Base-by-base conservation (phyloP, 768 basidiomycete species). In the Kwoniella sp. region DNA sequence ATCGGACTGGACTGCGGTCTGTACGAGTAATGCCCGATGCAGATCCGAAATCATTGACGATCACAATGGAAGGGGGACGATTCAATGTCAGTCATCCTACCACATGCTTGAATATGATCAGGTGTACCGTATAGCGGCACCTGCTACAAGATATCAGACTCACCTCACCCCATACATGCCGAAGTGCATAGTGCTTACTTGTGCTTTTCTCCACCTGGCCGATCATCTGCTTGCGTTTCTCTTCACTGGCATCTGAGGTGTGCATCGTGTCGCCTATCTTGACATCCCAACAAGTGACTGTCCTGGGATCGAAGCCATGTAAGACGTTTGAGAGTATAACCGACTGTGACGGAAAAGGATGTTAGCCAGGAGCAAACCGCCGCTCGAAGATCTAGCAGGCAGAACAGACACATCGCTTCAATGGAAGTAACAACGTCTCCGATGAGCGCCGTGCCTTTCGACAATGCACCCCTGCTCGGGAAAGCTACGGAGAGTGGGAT, bases 121-220 rank as follows among this genome's bases (percentile, higher is more conserved):
- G n/a, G n/a, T n/a, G n/a, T n/a, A n/a, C n/a, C n/a, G n/a, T n/a
- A n/a, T n/a, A n/a, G n/a, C n/a, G n/a, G n/a, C n/a, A n/a, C n/a
- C n/a, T n/a, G 37, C 34, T 8, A 38, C 13, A 60, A 12, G n/a
- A n/a, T n/a, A n/a, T n/a, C n/a, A n/a, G n/a, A 63, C 62, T 56
- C 47, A 56, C 62, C 41, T 56, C 23, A 7, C 53, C 62, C 54
- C 62, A 55, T 26, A 57, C 34, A 15, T 48, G n/a, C 25, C 55
- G 20, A 8, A 56, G 20, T n/a, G 54, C 54, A 56, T 63, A 25
- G 5, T 28, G 25, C 12, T 15, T 26, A 38, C 62, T 63, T 4
- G 62, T 56, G 26, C 26, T 55, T 2, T 50, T 37, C 12, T 31
- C 29, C 2, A 63, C 62, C 23, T 63, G 54, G 8, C 17, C 38